Base-by-base conservation (phyloP, 768 basidiomycete species). In the Ramaria sp. region DNA sequence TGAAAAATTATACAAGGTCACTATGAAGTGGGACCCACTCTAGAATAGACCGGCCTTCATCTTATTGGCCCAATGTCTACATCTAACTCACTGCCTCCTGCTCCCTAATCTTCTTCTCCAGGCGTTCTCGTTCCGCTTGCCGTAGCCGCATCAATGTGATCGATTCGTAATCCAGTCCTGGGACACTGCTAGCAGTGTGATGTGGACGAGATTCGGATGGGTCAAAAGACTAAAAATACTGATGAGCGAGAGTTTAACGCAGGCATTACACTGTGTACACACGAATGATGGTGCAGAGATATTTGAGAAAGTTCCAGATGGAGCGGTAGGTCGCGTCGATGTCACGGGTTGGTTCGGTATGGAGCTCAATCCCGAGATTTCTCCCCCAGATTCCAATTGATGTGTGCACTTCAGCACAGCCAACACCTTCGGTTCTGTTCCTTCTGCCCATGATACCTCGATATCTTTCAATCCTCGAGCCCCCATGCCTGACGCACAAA, bases 81-180 rank as follows among this genome's bases (percentile, higher is more conserved):
- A 7, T 18, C 39, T 41, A 47, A 20, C 9, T 22, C 45, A 47
- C 28, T 6, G 51, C 18, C 38, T 52, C 51, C 42, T 52, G 36
- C 24, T 52, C 51, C 32, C 38, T 30, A 24, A 52, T 52, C 39
- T 52, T 38, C 43, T 60, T 48, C 64, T 91, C 89, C 24, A 93
- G 64, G 42, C 83, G 72, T 58, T 81, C 83, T 37, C 84, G 74
- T 65, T 91, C 89, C 0, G 88, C 87, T 62, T 91, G 85, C 34
- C 88, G 74, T 64, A 93, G 71, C 4, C 88, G 78, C 74, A 91
- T 77, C 34, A 92, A 72, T 0, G 87, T 91, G 56, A 90, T 62
- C 2, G 83, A 79, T 67, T 91, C 89, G 54, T 83, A 92, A 63
- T 90, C 85, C 47, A 90, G 60, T 1, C 76, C 77, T 10, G 71